phyloP scores from a whole-genome alignment of 202 grass and related monocot species.

The Brachypodium distachyon region DNA sequence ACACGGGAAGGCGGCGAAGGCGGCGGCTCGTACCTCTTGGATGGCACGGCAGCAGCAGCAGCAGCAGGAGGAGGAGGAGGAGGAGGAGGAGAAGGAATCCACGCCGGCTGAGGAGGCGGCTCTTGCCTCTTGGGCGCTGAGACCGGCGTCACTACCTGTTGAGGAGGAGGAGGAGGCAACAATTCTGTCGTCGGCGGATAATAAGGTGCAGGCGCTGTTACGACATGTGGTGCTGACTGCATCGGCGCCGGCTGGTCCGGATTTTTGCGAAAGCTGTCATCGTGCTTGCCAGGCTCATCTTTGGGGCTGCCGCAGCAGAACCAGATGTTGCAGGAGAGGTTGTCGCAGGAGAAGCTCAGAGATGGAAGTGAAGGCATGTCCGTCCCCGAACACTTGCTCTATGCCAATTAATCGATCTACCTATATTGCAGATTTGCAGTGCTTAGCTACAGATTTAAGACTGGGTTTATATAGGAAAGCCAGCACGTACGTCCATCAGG shows the following conservation, averaged over 20 bases:
- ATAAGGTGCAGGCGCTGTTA: background rate
- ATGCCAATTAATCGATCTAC: too few relatives aligned
- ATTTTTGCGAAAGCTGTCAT: background rate
- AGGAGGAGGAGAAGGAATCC: background rate
- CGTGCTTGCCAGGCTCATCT: background rate
- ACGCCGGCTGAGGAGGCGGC: background rate
- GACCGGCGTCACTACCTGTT: background rate
- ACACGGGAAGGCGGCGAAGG: background rate
- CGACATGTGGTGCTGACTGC: background rate
- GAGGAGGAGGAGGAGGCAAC: background rate
- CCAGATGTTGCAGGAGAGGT: conserved; percentile 9
- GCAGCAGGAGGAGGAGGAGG: background rate
- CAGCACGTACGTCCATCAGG: background rate
- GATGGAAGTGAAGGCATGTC: background rate
- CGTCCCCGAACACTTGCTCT: background rate
- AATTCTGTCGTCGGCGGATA: background rate
- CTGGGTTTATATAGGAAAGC: background rate
- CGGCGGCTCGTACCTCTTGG: background rate
- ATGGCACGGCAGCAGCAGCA: background rate
- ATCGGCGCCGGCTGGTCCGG: background rate
- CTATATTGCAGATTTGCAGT: background rate
- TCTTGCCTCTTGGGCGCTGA: background rate
- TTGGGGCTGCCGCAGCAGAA: background rate
- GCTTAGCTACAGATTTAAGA: background rate
- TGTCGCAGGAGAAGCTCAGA: conserved; percentile 11